phyloP scores from a whole-genome alignment of 2,329 filamentous ascomycete species.

The Xylariaceae sp. region DNA sequence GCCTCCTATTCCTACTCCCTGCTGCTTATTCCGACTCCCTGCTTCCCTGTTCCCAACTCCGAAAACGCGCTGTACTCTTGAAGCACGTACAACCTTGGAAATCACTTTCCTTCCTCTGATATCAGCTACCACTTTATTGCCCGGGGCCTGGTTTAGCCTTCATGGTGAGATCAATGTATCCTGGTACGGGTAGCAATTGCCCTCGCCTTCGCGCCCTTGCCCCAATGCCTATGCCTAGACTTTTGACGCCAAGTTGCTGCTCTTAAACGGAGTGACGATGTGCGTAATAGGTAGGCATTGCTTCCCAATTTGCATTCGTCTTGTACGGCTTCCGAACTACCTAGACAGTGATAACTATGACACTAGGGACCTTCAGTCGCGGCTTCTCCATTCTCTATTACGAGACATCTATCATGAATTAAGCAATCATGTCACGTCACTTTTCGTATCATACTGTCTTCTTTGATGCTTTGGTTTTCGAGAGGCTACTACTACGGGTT shows the following conservation, averaged over 20 bases:
- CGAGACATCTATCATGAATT: neutral
- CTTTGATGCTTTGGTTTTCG: neutral
- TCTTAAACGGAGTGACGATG: neutral
- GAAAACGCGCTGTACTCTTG: neutral
- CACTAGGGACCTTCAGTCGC: neutral
- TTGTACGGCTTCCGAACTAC: neutral
- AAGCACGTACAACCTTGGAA: neutral
- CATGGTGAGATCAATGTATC: neutral
- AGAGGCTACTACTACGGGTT: neutral
- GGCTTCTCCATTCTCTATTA: neutral
- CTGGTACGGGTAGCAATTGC: neutral
- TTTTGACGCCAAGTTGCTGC: neutral
- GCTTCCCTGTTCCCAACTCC: neutral
- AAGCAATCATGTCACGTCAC: neutral
- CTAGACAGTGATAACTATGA: neutral
- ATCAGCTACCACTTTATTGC: neutral
- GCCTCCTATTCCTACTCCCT: neutral
- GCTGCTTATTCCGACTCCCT: no score
- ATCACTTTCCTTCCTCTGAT: neutral
- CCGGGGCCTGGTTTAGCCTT: neutral
- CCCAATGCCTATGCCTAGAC: neutral
- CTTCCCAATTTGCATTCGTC: neutral
- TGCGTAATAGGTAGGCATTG: neutral
- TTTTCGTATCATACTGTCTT: neutral
- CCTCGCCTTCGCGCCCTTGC: neutral